Evolutionary conservation across 768 basidiomycete genomes (phyloP), one percentile per base, ranked within the genome.

Genomic region (Hypholoma fasciculare): DNA sequence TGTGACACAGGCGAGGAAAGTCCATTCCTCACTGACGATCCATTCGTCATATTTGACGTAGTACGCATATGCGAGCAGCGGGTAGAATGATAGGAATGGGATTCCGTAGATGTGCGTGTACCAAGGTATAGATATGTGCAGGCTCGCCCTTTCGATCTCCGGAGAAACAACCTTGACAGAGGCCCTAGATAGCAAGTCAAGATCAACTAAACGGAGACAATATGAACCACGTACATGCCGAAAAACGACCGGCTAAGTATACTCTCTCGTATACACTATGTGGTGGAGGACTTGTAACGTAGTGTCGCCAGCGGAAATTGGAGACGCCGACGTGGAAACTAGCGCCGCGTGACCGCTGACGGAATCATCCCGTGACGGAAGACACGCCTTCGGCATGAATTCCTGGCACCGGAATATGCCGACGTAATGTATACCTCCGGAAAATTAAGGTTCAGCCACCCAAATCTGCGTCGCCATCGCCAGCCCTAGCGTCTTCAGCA

Each of bases 1-100:
- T 3, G 86, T 74, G 13, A 96, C 89, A 63, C 90, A 94, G 38
- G 90, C 92, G 19, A 98, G 83, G 70, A 98, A 99, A 0, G 97
- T 96, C 96, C 96, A 98, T 71, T 98, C 96, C 74, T 96, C 94
- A 57, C 91, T 92, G 67, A 88, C 82, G 54, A 98, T 77, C 90
- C 92, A 97, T 60, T 87, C 76, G 66, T 96, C 92, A 72, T 98
- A 97, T 72, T 83, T 88, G 73, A 94, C 72, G 66, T 89, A 92
- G 78, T 98, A 98, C 19, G 95, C 89, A 71, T 96, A 97, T 23
- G 90, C 91, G 30, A 92, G 82, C 30, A 94, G 70, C 0, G 92
- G 92, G 61, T 94, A 94, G 49, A 94, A 76, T 1, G 81, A 83
- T n/a, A 94, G 78, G 66, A 92, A 92, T 0, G 92, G 92, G 16